These are phyloP conservation scores for Trichoderma lentiforme DNA, from an alignment of 2,329 filamentous ascomycete genomes.

Conservation along the genomic window DNA sequence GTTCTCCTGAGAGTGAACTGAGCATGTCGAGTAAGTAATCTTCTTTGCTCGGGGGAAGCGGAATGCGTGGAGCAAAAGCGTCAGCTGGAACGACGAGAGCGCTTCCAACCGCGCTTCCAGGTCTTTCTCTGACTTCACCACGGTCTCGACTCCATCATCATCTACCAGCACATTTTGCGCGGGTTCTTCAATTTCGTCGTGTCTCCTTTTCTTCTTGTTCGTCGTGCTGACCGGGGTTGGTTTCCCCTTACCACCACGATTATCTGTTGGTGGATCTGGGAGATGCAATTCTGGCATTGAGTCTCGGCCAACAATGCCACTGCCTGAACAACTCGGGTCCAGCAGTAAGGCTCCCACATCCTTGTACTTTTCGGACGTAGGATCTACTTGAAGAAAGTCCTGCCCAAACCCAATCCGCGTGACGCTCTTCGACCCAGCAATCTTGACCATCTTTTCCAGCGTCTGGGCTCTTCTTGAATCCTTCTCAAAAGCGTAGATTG, in stretches of 20 bases:
- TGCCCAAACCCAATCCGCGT: constrained; percentile 69
- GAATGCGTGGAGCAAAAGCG: constrained; percentile 80
- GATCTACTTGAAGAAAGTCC: constrained; percentile 79
- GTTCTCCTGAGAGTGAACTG: constrained; percentile 82
- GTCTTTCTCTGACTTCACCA: constrained; percentile 52
- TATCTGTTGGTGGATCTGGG: constrained; percentile 33
- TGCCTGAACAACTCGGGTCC: constrained; percentile 93
- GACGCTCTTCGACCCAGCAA: constrained; percentile 65
- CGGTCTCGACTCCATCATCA: constrained; percentile 56
- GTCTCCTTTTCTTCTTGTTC: constrained; percentile 47
- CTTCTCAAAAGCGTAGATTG: constrained; percentile 77
- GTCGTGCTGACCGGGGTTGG: constrained; percentile 21
- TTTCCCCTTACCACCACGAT: background rate
- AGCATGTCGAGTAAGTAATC: constrained; percentile 93
- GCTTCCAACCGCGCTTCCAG: constrained; percentile 64
- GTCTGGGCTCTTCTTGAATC: constrained; percentile 68
- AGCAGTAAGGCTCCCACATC: constrained; percentile 80
- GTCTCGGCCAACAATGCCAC: constrained; percentile 87
- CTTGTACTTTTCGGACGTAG: constrained; percentile 56
- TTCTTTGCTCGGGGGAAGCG: constrained; percentile 69
- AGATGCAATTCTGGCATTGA: constrained; percentile 69
- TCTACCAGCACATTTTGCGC: constrained; percentile 45
- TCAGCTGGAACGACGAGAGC: constrained; percentile 77
- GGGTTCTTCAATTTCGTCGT: constrained; percentile 34
- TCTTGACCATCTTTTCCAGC: constrained; percentile 77